Percentiles rank a stretch among this genome's conserved stretches.
Evolutionary conservation across 495 filamentous ascomycete genomes (phyloP).

Genomic region (Penicillium salamii): DNA sequence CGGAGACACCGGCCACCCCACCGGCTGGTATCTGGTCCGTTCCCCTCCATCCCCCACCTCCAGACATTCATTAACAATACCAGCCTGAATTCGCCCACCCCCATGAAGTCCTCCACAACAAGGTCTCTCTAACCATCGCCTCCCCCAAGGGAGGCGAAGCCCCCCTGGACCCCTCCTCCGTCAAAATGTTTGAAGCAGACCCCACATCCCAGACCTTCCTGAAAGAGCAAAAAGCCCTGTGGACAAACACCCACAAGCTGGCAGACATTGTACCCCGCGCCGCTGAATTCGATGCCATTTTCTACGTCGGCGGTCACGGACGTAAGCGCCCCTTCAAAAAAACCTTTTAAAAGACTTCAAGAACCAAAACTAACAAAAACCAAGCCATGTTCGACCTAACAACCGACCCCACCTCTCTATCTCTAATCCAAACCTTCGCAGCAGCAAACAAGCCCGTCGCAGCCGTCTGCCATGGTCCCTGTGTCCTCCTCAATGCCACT

Average conservation of each 20-base stretch:
- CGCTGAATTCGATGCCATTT: slow-evolving; percentile 64
- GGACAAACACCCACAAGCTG: slow-evolving; percentile 61
- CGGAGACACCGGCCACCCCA: slow-evolving; percentile 49
- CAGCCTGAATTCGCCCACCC: slow-evolving; percentile 74
- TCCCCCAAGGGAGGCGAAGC: slow-evolving; percentile 67
- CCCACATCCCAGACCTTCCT: slow-evolving; percentile 50
- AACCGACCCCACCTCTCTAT: slow-evolving; percentile 46
- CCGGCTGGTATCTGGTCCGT: slow-evolving; percentile 66
- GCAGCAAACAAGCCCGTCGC: slow-evolving; percentile 57
- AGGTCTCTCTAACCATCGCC: slow-evolving; percentile 56
- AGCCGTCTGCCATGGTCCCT: slow-evolving; percentile 69
- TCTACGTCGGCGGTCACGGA: slow-evolving; percentile 76
- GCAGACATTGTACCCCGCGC: slow-evolving; percentile 48
- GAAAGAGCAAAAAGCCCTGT: slow-evolving; percentile 49
- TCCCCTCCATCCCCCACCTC: slow-evolving; percentile 7
- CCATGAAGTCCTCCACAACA: slow-evolving; percentile 55
- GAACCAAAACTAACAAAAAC: not conserved
- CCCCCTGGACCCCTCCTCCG: slow-evolving; percentile 63
- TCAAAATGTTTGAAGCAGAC: slow-evolving; percentile 60
- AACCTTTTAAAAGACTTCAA: too few relatives aligned
- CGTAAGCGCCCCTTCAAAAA: slow-evolving; percentile 53
- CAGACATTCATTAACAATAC: too few relatives aligned
- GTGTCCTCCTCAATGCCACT: slow-evolving; percentile 58
- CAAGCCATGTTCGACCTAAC: slow-evolving; percentile 70
- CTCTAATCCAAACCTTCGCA: slow-evolving; percentile 60